Percentiles rank a stretch among this genome's conserved stretches.
Conservation (phyloP, 2,329 filamentous ascomycete species). For the Sphaerulina vaccinii region DNA sequence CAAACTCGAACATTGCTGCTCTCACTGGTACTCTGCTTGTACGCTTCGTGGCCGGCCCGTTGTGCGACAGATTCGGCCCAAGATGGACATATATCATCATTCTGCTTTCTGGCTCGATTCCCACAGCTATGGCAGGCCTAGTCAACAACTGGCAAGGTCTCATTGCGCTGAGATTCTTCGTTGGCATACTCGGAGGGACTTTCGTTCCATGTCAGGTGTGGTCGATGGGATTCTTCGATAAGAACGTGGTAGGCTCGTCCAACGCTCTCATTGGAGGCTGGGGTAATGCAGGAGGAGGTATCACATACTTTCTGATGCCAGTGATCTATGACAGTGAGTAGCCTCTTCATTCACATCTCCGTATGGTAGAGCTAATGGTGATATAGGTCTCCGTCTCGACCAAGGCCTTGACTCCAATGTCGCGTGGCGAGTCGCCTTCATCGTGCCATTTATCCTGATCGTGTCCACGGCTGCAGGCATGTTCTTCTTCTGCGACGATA, state of each 20-base stretch:
- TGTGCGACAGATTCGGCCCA: constrained; percentile 79
- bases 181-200: constrained; percentile 72
- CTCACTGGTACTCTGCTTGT: constrained; percentile 73
- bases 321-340: constrained; percentile 68
- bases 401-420: constrained; percentile 62
- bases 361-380: neutral
- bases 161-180: constrained; percentile 71
- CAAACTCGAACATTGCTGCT: constrained; percentile 88
- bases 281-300: constrained; percentile 83
- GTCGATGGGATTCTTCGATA: constrained; percentile 89
- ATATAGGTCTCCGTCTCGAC: constrained; percentile 54
- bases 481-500: constrained; percentile 73
- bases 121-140: constrained; percentile 78
- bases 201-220: constrained; percentile 89
- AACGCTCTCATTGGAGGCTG: constrained; percentile 81
- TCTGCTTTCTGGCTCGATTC: constrained; percentile 72
- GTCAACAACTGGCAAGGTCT: constrained; percentile 66
- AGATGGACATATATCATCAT: constrained; percentile 73
- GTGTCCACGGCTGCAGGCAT: constrained; percentile 65
- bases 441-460: constrained; percentile 79
- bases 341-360: neutral
- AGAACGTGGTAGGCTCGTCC: constrained; percentile 83
- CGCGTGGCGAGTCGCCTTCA: constrained; percentile 80
- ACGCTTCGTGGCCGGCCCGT: constrained; percentile 72
- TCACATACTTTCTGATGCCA: constrained; percentile 93